Conservation (phyloP, 192 early-diverging fungal species). For the Gigaspora rosea region DNA sequence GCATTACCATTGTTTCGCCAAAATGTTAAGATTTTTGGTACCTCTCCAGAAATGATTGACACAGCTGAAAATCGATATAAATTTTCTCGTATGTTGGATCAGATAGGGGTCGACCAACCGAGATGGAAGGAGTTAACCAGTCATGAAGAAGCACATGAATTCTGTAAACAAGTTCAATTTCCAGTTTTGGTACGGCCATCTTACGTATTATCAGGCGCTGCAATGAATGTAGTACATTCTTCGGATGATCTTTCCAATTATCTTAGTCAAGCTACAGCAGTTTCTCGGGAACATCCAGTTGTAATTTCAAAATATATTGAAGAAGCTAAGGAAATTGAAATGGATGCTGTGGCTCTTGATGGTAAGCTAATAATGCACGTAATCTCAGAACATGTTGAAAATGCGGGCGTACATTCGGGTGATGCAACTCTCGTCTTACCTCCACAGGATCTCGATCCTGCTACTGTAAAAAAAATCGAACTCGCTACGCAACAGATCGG, state of each 20-base stretch:
- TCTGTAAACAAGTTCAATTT: constrained; percentile 84
- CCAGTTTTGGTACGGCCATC: constrained; percentile 95
- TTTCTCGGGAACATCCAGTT: constrained; percentile 94
- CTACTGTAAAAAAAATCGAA: constrained; percentile 65
- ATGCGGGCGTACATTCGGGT: constrained; percentile 97
- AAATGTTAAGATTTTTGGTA: constrained; percentile 87
- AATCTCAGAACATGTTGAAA: constrained; percentile 95
- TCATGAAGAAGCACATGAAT: constrained; percentile 78
- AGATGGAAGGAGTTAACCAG: constrained; percentile 92
- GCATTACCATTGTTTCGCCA: constrained; percentile 77
- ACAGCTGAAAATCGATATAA: constrained; percentile 94
- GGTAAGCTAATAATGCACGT: constrained; percentile 86
- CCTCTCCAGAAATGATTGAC: constrained; percentile 88
- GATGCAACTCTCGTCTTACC: constrained; percentile 94
- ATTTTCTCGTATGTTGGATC: constrained; percentile 89
- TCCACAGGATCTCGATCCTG: constrained; percentile 55
- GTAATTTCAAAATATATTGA: constrained; percentile 97
- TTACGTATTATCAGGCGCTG: constrained; percentile 96
- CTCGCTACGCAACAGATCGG: constrained; percentile 86
- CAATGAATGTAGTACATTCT: constrained; percentile 96
- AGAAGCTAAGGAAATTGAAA: constrained; percentile 92
- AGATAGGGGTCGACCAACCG: constrained; percentile 95
- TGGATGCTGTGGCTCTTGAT: constrained; percentile 88
- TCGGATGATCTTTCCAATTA: constrained; percentile 66
- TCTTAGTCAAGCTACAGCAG: constrained; percentile 79